Percentiles rank a stretch among this genome's conserved stretches.
Conservation (phyloP, 192 early-diverging fungal species). For the Dimargaris cristalligena region DNA sequence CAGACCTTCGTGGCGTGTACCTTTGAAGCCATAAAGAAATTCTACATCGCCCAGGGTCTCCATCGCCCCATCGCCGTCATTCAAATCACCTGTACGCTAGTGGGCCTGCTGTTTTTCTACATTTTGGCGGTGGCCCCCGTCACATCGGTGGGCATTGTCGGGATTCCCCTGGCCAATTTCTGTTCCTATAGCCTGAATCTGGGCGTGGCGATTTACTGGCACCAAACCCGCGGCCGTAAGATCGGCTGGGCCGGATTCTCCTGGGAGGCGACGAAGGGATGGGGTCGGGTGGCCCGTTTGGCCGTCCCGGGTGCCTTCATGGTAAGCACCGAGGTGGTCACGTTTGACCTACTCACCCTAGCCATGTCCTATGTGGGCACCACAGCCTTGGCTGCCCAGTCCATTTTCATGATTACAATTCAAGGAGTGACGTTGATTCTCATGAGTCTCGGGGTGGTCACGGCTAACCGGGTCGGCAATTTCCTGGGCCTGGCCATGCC, state of each 20-base stretch:
- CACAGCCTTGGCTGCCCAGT: conserved; percentile 52
- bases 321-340: conserved; percentile 59
- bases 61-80: conserved; percentile 21
- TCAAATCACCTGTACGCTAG: conserved; percentile 39
- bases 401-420: conserved; percentile 39
- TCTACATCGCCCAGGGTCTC: conserved; percentile 53
- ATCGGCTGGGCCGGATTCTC: conserved; percentile 61
- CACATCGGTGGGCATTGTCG: conserved; percentile 44
- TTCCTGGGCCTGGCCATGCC: conserved; percentile 32
- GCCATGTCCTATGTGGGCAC: conserved; percentile 53
- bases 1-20: conserved; percentile 38
- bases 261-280: conserved; percentile 35
- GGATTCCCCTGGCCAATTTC: conserved; percentile 50
- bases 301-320: conserved; percentile 60
- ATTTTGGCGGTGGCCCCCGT: conserved; percentile 40
- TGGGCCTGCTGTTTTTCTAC: conserved; percentile 53
- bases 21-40: conserved; percentile 57
- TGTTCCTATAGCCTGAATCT: conserved; percentile 33
- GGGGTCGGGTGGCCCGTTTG: conserved; percentile 34
- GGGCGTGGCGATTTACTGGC: conserved; percentile 40
- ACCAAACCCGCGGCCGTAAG: conserved; percentile 32
- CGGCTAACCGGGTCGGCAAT: conserved; percentile 53
- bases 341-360: conserved; percentile 43
- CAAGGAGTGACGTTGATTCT: conserved; percentile 45
- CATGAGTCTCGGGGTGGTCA: conserved; percentile 52